Evolutionary conservation across 768 basidiomycete species (phyloP), one percentile per base, ranked within the genome.

Genomic region (Leccinellum rugosiceps): DNA sequence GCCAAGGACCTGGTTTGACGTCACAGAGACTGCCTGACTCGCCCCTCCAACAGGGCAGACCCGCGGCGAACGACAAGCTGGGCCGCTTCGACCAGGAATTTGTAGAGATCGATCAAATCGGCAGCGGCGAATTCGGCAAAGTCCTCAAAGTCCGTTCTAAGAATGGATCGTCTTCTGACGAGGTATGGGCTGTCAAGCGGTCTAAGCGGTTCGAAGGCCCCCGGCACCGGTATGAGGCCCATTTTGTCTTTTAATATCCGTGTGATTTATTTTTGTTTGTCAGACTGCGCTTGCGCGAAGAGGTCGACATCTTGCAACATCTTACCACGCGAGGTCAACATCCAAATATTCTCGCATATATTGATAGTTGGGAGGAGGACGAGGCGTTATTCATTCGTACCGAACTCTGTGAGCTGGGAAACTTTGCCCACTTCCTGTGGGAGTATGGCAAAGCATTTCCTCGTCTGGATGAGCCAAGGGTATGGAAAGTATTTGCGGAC

Each of bases 331-430:
- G 55, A 14, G 64, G 72, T 30, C 72, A 65, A 26, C 90, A 93
- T 73, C 83, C 89, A 0, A 94, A 97, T 72, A 86, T 98, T 15
- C 80, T 99, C 32, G 82, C 81, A 17, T 96, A 94, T 66, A 79
- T 94, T 58, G 93, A 97, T 74, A 94, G 92, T 61, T 98, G 97
- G 97, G 97, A 99, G 74, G 88, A 97, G 70, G 84, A 87, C 52
- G 87, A 91, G 51, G 81, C 83, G 50, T 76, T 98, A 25, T 98
- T 83, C 74, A 98, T 99, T 65, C 91, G 87, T 64, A 98, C 97
- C 3, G 94, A 96, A 70, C 81, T 99, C 34, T 98, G 97, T 75
- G 89, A 88, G 68, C 82, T 90, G 65, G 97, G 97, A 60, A 97
- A 93, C 75, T 84, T 99, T 63, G 86, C 87, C 4, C 85, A 82